phyloP scores from a whole-genome alignment of 2,329 filamentous ascomycete genomes.

The Cordyceps militaris region DNA sequence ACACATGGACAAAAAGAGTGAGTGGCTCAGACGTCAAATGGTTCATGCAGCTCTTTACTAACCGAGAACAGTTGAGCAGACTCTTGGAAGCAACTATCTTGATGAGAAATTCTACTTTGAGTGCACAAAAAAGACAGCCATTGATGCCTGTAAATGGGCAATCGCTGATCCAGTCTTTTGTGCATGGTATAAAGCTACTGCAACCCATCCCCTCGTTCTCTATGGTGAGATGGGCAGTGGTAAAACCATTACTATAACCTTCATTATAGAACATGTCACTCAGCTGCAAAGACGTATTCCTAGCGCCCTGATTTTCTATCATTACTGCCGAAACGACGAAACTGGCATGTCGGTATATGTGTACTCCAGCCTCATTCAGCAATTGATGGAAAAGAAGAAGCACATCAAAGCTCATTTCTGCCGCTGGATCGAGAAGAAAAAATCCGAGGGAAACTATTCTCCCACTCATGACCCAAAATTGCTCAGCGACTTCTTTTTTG shows the following conservation, averaged over 20 bases:
- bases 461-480: neutral
- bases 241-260: conserved; percentile 6
- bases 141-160: neutral
- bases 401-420: neutral
- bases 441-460: neutral
- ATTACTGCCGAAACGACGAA: conserved; percentile 5
- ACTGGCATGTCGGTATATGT: neutral
- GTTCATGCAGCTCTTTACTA: neutral
- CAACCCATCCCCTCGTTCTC: neutral
- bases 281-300: neutral
- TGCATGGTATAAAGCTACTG: neutral
- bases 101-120: neutral
- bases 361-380: neutral
- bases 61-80: neutral
- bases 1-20: neutral
- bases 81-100: neutral
- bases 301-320: neutral
- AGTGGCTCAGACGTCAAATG: neutral
- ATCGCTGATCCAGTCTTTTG: neutral
- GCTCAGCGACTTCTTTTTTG: neutral
- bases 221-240: conserved; percentile 9
- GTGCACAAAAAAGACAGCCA: neutral
- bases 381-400: neutral
- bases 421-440: neutral
- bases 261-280: neutral